Conservation (phyloP, 176 grass and related monocot species). For the Phyllostachys edulis region DNA sequence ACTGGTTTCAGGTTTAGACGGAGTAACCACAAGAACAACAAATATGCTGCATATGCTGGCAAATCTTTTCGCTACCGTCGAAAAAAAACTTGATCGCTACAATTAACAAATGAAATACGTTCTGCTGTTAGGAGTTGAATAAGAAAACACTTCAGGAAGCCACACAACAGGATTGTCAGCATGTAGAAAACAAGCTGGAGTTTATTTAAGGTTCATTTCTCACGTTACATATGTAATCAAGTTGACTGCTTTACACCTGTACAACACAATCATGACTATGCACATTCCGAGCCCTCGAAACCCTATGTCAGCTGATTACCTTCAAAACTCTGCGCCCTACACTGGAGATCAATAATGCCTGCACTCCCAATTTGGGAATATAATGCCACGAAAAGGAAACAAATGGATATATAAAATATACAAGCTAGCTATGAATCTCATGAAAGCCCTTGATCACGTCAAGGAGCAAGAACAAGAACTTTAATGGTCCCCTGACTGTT, state of each 20-base stretch:
- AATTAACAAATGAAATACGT: neutral
- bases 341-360: conserved; percentile 25
- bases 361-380: conserved; percentile 37
- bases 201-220: conserved; percentile 30
- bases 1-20: neutral
- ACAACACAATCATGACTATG: conserved; percentile 33
- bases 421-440: conserved; percentile 24
- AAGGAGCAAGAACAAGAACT: conserved; percentile 89
- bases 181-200: conserved; percentile 16
- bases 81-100: neutral
- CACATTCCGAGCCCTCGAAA: conserved; percentile 35
- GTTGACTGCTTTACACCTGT: conserved; percentile 31
- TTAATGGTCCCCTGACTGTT: conserved; percentile 99
- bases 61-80: neutral
- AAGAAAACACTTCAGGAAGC: neutral
- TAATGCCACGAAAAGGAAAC: conserved; percentile 23
- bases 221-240: conserved; percentile 41
- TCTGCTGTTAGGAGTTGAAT: neutral
- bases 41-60: neutral
- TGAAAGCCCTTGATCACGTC: conserved; percentile 24
- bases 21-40: neutral
- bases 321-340: conserved; percentile 39
- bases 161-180: neutral
- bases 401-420: conserved; percentile 24
- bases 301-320: conserved; percentile 42